Evolutionary conservation across 164 flowering plant genomes (phyloP).

Genomic region (Santalum album): DNA sequence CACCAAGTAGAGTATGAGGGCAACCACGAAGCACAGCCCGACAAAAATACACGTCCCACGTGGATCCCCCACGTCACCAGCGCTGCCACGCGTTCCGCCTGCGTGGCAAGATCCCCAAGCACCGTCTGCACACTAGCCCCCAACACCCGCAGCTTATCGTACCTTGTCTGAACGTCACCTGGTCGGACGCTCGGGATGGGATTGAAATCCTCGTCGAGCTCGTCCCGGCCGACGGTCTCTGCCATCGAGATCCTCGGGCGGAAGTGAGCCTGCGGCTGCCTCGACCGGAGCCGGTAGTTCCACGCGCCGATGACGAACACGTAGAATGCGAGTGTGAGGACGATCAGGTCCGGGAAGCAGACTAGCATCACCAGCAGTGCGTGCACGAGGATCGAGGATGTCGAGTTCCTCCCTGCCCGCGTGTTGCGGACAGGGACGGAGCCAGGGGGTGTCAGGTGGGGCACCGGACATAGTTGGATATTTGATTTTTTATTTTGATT

Average conservation of each 20-base stretch:
- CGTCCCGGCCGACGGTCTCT: slow-evolving; percentile 53
- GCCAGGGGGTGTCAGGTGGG: too few relatives aligned
- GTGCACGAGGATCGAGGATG: slow-evolving; percentile 65
- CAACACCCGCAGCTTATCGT: slow-evolving; percentile 54
- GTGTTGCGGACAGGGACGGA: slow-evolving; percentile 58
- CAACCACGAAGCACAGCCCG: slow-evolving; percentile 46
- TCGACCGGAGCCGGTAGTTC: slow-evolving; percentile 53
- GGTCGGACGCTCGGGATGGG: slow-evolving; percentile 45
- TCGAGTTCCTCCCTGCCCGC: slow-evolving; percentile 75
- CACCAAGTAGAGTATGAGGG: slow-evolving; percentile 54
- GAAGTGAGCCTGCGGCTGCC: slow-evolving; percentile 36
- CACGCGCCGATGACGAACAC: slow-evolving; percentile 61
- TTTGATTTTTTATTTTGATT: too few relatives aligned
- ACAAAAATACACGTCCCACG: slow-evolving; percentile 78
- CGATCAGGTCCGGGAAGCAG: slow-evolving; percentile 75
- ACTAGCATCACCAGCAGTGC: slow-evolving; percentile 64
- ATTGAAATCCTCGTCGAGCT: slow-evolving; percentile 89
- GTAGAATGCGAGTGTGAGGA: slow-evolving; percentile 62
- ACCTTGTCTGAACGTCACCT: slow-evolving; percentile 47
- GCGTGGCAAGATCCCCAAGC: slow-evolving; percentile 76
- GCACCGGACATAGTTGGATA: too few relatives aligned
- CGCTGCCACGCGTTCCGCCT: slow-evolving; percentile 72
- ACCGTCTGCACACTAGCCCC: slow-evolving; percentile 65
- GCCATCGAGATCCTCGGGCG: slow-evolving; percentile 49
- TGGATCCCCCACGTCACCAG: slow-evolving; percentile 90